Conservation (phyloP, 768 basidiomycete species). For the Boletus insuetus region DNA sequence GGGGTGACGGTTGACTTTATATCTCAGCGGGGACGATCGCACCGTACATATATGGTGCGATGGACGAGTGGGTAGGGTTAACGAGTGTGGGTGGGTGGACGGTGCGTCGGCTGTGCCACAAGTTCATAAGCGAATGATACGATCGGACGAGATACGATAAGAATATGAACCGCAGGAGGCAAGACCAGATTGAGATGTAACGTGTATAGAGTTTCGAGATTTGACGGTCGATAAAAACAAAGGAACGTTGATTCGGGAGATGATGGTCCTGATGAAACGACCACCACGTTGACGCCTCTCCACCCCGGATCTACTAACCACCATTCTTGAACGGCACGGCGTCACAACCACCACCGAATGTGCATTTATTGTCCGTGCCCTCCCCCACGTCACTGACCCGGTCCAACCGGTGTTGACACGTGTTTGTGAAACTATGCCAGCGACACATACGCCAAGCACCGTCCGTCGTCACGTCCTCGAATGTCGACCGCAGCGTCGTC, state of each 20-base stretch:
- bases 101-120: slow-evolving; percentile 22
- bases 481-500: slow-evolving; percentile 33
- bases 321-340: not conserved
- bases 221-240: slow-evolving; percentile 17
- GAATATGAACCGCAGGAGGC: slow-evolving; percentile 14
- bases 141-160: slow-evolving; percentile 33
- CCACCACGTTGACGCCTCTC: not conserved
- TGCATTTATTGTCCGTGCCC: too few species aligned
- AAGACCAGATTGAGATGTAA: not conserved
- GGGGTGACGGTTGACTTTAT: slow-evolving; percentile 31
- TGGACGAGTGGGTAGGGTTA: slow-evolving; percentile 13
- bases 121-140: slow-evolving; percentile 30
- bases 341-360: too few species aligned
- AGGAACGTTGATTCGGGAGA: slow-evolving; percentile 5
- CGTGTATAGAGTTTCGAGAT: slow-evolving; percentile 17
- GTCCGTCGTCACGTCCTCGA: slow-evolving; percentile 20
- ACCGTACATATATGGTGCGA: slow-evolving; percentile 18
- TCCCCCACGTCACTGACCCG: too few species aligned
- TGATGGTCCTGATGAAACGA: slow-evolving; percentile 7
- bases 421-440: slow-evolving; percentile 19
- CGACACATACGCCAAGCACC: slow-evolving; percentile 18
- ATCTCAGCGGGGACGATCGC: slow-evolving; percentile 15
- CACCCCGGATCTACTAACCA: slow-evolving; percentile 1
- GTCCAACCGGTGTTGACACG: slow-evolving; percentile 16
- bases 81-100: slow-evolving; percentile 12